Evolutionary conservation across 164 flowering plant species (phyloP), one percentile per base, ranked within the genome.

Genomic region (Paratinospora sagittata): DNA sequence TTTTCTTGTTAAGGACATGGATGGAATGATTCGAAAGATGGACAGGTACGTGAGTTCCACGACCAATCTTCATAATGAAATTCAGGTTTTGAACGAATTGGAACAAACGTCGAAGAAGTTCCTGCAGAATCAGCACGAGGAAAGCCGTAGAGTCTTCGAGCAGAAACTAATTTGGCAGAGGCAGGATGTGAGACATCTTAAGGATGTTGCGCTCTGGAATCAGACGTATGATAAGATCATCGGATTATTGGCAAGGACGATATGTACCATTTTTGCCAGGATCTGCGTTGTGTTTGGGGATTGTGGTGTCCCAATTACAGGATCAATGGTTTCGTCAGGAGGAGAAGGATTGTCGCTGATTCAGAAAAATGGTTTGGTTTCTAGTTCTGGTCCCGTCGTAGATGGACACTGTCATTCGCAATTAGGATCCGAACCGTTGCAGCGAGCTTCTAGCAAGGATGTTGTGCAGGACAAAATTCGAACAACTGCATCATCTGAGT

Each of bases 1-100:
- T 63, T 90, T 93, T 76, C 77, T 96, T 79, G 98, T 93, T 26
- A 96, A 89, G 85, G 93, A 96, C 78, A 93, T 96, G 98, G 98
- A 93, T 23, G 87, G 84, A 17, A 91, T 89, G 95, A 80, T 90
- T 76, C 83, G 81, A 85, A 91, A 86, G 82, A 86, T 96, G 97
- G 99, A 91, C 82, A 79, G 91, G 78, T 90, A 81, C 74, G 93
- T 89, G 65, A 82, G 69, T 68, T 75, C 87, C 3, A 93, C 99
- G 0, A 70, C 83, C 1, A 88, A 73, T 82, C 79, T 96, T 64
- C 90, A 90, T 73, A 65, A 68, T 34, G 97, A 93, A 73, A 71
- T 89, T 86, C 97, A 91, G 87, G 96, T 86, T 5, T 74, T 93
- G 86, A 88, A 82, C 73, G 97, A 93, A 74, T 71, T 93, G 76